Percentiles rank a stretch among this genome's conserved stretches.
These are phyloP conservation scores for Ophiosphaerella narmari DNA, from an alignment of 2,329 filamentous ascomycete species.

Conservation along the genomic window DNA sequence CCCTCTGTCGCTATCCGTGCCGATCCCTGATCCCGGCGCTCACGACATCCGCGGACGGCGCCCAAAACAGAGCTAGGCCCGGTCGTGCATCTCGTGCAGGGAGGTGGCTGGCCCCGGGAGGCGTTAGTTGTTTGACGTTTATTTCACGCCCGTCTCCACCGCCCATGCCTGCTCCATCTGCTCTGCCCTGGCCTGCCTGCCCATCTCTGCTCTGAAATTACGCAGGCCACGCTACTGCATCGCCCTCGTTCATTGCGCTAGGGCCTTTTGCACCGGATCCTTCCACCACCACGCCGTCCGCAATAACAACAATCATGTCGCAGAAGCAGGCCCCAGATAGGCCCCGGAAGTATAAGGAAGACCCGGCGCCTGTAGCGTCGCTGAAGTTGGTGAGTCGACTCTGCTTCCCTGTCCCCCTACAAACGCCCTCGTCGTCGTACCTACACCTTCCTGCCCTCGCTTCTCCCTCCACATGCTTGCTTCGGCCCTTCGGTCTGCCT, in stretches of 20 bases:
- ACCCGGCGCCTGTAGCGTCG: conserved; percentile 51
- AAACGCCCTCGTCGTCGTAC: conserved; percentile 5
- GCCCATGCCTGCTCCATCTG: conserved; percentile 22
- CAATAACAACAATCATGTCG: conserved; percentile 49
- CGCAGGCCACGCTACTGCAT: conserved; percentile 47
- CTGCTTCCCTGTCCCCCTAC: conserved; percentile 37
- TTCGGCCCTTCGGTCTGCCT: conserved; percentile 19
- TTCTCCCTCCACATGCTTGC: conserved; percentile 22
- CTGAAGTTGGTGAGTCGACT: conserved; percentile 50
- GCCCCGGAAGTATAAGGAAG: conserved; percentile 51
- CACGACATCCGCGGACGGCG: conserved; percentile 33
- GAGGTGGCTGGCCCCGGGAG: conserved; percentile 37
- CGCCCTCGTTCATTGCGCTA: conserved; percentile 37
- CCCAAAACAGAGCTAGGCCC: conserved; percentile 34
- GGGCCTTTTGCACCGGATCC: conserved; percentile 40
- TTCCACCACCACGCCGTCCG: conserved; percentile 37
- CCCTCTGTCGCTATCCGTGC: conserved; percentile 7
- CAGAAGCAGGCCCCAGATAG: conserved; percentile 48
- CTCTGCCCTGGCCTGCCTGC: conserved; percentile 10
- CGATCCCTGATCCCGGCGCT: conserved; percentile 35
- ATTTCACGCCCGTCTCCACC: conserved; percentile 44
- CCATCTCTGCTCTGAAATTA: conserved; percentile 35
- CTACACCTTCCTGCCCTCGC: conserved; percentile 20
- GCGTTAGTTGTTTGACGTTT: conserved; percentile 46
- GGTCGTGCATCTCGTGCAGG: conserved; percentile 35